Evolutionary conservation across 2,329 filamentous ascomycete species (phyloP), one percentile per base, ranked within the genome.

Genomic region (Dothidotthia symphoricarpi): DNA sequence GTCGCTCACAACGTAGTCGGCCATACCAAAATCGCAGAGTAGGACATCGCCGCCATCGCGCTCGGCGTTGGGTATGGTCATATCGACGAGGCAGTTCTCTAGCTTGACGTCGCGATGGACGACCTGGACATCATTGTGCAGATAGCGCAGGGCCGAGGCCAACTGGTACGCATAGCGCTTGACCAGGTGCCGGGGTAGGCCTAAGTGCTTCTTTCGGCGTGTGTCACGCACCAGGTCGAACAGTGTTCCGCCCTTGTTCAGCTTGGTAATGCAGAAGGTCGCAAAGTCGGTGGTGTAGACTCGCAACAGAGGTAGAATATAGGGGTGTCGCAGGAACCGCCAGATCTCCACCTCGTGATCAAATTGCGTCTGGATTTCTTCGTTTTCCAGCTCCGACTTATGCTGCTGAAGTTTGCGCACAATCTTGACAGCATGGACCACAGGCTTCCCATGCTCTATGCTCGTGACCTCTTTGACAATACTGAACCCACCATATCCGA

Each of bases 31-130:
- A 57, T 85, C 82, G 61, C 81, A 84, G 4, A 85, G 71, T 4
- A 82, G 74, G 6, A 85, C 56, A 24, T 75, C 75, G 7, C 78
- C 80, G 12, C 75, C 73, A 25, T 75, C 69, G 1, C 61, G 63
- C 8, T 71, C 71, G 4, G 74, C 71, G 6, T 72, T 59, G 3
- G 70, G 66, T 5, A 67, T 67, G 13, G 74, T 68, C 47, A 77
- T 74, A 50, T 83, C 79, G 24, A 85, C 54, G 2, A 85, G 73
- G 49, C 81, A 83, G 48, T 85, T 85, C 55, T 85, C 82, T 16
- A 85, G 73, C 59, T 85, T 85, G 57, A 85, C 75, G 57, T 85
- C 82, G 31, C 82, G 74, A 56, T 85, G 82, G 16, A 83, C 80
- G 16, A 85, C 75, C 17, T 76, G 75, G 16, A 82, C 78, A 54